Conservation (phyloP, 257 asterid genomes). For the Buddleja alternifolia region DNA sequence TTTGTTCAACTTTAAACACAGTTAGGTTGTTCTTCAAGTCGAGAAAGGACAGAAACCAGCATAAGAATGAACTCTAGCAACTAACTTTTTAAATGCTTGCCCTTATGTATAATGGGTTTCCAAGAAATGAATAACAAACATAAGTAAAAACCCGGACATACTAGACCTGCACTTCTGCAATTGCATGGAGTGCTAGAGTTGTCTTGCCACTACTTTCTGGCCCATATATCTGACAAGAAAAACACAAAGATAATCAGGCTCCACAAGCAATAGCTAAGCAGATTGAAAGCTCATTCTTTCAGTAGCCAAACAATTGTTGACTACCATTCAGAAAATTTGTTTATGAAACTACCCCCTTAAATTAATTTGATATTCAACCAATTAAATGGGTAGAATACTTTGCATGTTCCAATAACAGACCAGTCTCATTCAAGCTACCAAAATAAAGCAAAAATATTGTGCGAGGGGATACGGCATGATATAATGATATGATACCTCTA, state of each 20-base stretch:
- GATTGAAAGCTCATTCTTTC: neutral
- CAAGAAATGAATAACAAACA: constrained; percentile 17
- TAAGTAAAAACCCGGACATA: constrained; percentile 48
- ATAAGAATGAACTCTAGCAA: constrained; percentile 13
- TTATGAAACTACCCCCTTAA: neutral
- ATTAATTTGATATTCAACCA: neutral
- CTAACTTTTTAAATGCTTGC: constrained; percentile 16
- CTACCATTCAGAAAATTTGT: neutral
- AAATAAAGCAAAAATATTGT: constrained; percentile 5
- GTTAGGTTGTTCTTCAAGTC: constrained; percentile 29
- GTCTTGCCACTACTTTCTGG: constrained; percentile 99
- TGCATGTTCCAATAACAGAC: neutral
- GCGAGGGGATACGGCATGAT: constrained; percentile 1
- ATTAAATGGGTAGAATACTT: neutral
- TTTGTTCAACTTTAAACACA: constrained; percentile 31
- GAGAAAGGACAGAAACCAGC: constrained; percentile 6
- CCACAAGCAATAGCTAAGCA: neutral
- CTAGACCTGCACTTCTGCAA: constrained; percentile 99
- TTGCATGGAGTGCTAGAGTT: constrained; percentile 97
- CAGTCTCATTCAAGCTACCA: neutral
- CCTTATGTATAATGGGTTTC: constrained; percentile 12
- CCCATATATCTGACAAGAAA: constrained; percentile 75
- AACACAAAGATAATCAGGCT: constrained; percentile 26
- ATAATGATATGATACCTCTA: constrained; percentile 60
- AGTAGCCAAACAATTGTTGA: neutral